Base-by-base conservation (phyloP, 2,329 filamentous ascomycete genomes). In the Ascochyta clinopodiicola region DNA sequence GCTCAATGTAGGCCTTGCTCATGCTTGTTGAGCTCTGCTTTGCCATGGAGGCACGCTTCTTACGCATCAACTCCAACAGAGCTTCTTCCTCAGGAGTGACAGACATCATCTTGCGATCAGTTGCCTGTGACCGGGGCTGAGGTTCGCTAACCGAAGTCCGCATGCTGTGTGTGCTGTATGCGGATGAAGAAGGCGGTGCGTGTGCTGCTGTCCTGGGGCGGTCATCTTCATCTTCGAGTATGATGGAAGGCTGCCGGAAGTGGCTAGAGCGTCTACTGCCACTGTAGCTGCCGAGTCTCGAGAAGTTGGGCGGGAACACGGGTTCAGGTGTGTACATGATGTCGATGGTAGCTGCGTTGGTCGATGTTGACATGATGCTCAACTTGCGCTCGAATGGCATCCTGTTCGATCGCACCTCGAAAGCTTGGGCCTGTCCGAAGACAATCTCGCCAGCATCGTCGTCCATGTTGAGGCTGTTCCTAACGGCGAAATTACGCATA, bases 11-110 rank as follows among this genome's bases (percentile, higher is more conserved):
- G 71, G 63, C 32, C 68, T 45, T 50, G 36, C 34, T 44, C 35
- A 49, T 40, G 36, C 40, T 45, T 65, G 44, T 75, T 74, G 22
- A 39, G 25, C 53, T 56, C 36, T 75, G 69, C 59, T 79, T 76
- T 24, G 73, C 73, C 79, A 81, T 80, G 7, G 74, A 75, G 10
- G 79, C 78, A 39, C 79, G 75, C 62, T 81, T 82, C 52, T 76
- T 74, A 7, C 80, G 77, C 78, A 82, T 80, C 67, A 81, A 69
- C 50, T 81, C 80, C 32, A 82, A 59, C 13, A 82, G 62, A 22
- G 78, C 77, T 65, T 80, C 80, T 61, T 82, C 80, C 62, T 82
- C 80, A 49, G 79, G 74, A 1, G 79, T 81, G 15, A 82, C 79
- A 27, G 78, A 77, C 76, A 82, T 81, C 27, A 76, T 63, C 53